These are phyloP conservation scores for Lindgomyces ingoldianus DNA, from an alignment of 495 filamentous ascomycete genomes.

Conservation along the genomic window DNA sequence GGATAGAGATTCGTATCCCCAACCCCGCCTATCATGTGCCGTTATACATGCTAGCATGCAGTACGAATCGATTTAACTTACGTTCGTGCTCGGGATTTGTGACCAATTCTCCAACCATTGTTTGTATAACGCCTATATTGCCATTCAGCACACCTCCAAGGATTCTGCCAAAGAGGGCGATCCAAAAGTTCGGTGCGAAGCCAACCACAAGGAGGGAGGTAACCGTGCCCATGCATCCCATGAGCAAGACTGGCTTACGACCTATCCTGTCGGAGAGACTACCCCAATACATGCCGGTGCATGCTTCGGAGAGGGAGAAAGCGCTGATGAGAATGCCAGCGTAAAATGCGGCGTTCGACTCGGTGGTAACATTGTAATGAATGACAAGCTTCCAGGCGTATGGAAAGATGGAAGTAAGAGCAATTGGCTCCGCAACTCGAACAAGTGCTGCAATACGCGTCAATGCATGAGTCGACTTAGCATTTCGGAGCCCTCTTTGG, in stretches of 20 bases:
- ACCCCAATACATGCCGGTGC: constrained; percentile 83
- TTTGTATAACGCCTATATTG: constrained; percentile 86
- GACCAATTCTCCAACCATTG: constrained; percentile 80
- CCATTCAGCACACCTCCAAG: constrained; percentile 81
- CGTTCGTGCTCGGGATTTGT: constrained; percentile 79
- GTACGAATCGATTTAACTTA: constrained; percentile 48
- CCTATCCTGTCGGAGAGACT: constrained; percentile 76
- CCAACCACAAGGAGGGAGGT: constrained; percentile 78
- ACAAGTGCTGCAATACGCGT: constrained; percentile 57
- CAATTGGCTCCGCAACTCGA: constrained; percentile 85
- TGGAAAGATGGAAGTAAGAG: constrained; percentile 82
- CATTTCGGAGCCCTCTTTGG: not conserved
- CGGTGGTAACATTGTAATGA: constrained; percentile 67
- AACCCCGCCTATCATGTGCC: no score
- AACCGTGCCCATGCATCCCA: constrained; percentile 79
- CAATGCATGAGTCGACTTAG: not conserved
- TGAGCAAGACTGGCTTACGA: constrained; percentile 77
- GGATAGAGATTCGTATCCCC: no score
- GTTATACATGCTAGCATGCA: not conserved
- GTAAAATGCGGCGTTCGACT: constrained; percentile 74
- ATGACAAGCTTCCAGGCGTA: constrained; percentile 85
- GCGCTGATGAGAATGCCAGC: constrained; percentile 83
- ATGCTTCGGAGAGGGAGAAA: constrained; percentile 76
- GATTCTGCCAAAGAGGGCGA: constrained; percentile 71
- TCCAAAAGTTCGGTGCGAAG: constrained; percentile 77